Evolutionary conservation across 768 basidiomycete genomes (phyloP), one percentile per base, ranked within the genome.

Genomic region (Boletellus ananas): DNA sequence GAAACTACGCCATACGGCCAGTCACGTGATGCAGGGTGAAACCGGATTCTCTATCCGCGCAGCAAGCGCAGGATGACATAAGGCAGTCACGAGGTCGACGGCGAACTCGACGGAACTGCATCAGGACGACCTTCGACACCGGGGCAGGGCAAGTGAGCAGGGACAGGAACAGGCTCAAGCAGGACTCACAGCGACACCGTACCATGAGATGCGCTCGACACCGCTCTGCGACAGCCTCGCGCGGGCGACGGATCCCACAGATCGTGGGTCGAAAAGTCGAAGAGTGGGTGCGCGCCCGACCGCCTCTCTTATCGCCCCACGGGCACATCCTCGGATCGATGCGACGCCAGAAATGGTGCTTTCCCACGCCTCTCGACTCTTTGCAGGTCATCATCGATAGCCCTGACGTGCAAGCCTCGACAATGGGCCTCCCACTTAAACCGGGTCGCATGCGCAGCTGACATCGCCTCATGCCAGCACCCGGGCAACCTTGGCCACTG

Each of bases 251-350:
- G n/a, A 39, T 55, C 39, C 45, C 38, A 42, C 42, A 52, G 49
- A 50, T 58, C 55, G 45, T 62, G 59, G 54, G 50, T 54, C 57
- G 56, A 59, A 47, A 51, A 50, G 44, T 31, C 17, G 39, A 49
- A 51, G 33, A 25, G 36, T 33, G 17, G 42, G 33, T 6, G 11
- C 17, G 47, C 45, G n/a, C 46, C 29, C 49, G 43, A 47, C 47
- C 16, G 29, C 25, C 8, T 21, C 40, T 55, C 55, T 65, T 65
- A 65, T 64, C 62, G 14, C 40, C 54, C 47, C 35, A 54, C 25
- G 7, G 3, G n/a, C 33, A 18, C 52, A 14, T 13, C 14, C 38
- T 59, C 62, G 63, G 63, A 63, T 63, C 63, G 62, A 63, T 65
- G 46, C 62, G 60, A 59, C 13, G 12, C 13, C 18, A 21, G 11